These are phyloP conservation scores for Cyclospora cayetanensis DNA, from an alignment of 169 alveolate genomes.

Conservation along the genomic window DNA sequence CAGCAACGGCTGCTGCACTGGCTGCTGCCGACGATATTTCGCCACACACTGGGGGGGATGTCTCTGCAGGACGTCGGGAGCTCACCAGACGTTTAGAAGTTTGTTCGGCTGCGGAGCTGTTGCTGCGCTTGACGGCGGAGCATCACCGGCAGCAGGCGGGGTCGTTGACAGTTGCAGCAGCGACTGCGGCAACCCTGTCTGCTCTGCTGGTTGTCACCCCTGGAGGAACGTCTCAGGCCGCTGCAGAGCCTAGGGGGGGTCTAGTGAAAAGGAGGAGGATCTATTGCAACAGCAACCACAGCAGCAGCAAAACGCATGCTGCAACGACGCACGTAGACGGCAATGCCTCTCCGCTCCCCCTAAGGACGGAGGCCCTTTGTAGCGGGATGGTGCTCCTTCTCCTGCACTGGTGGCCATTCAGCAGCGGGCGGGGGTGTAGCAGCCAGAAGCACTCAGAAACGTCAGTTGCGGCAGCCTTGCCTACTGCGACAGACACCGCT, in stretches of 20 bases:
- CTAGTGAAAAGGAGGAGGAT: neutral
- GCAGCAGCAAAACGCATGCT: neutral
- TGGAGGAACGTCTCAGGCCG: neutral
- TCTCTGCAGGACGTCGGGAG: neutral
- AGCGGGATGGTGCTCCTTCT: neutral
- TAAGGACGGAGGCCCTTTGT: neutral
- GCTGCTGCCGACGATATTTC: constrained; percentile 30
- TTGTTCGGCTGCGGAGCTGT: constrained; percentile 3
- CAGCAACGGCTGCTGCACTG: neutral
- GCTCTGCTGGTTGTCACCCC: neutral
- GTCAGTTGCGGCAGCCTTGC: neutral
- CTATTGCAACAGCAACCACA: neutral
- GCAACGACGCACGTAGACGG: neutral
- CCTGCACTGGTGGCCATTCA: neutral
- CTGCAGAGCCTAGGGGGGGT: neutral
- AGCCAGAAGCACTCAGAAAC: neutral
- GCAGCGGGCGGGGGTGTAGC: neutral
- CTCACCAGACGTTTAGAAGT: neutral
- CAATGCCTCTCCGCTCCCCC: neutral
- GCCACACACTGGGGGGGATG: neutral
- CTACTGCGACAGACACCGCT: neutral
- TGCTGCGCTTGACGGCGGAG: neutral
- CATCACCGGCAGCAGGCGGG: neutral
- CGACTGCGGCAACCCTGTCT: neutral
- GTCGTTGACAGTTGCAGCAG: neutral